Evolutionary conservation across 495 filamentous ascomycete genomes (phyloP).

Genomic region (Xylaria castorea): DNA sequence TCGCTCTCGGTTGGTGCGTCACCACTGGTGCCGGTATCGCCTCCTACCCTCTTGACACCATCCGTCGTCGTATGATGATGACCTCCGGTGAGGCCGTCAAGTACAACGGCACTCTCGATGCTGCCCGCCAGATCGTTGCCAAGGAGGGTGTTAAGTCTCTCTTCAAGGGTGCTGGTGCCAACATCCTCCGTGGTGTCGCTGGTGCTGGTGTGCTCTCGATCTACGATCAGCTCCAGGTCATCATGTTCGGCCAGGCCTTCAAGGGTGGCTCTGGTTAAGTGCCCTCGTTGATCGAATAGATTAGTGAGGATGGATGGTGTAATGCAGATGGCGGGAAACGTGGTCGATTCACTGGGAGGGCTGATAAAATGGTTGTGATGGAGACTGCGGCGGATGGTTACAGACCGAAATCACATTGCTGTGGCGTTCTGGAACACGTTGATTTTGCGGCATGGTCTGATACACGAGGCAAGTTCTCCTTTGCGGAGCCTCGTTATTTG

Average conservation of each 20-base stretch:
- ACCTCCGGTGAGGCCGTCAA: constrained; percentile 97
- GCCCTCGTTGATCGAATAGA: constrained; percentile 41
- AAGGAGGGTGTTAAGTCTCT: constrained; percentile 96
- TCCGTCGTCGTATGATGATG: constrained; percentile 99
- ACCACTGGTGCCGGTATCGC: constrained; percentile 99
- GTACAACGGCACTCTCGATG: constrained; percentile 95
- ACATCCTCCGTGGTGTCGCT: constrained; percentile 99
- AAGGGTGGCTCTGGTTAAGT: constrained; percentile 86
- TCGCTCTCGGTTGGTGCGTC: constrained; percentile 98
- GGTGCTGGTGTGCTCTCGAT: constrained; percentile 99
- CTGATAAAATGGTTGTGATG: constrained; percentile 45
- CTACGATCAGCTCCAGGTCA: constrained; percentile 98
- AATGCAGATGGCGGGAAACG: constrained; percentile 41
- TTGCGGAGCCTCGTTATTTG: constrained; percentile 39
- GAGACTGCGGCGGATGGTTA: constrained; percentile 46
- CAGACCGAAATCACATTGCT: constrained; percentile 52
- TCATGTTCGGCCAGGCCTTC: constrained; percentile 99
- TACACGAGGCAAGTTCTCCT: constrained; percentile 35
- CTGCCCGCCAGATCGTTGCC: constrained; percentile 92
- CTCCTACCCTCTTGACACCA: constrained; percentile 98
- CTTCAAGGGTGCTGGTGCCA: constrained; percentile 99
- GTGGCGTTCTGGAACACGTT: constrained; percentile 54
- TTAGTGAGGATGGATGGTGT: constrained; percentile 39
- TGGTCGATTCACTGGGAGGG: constrained; percentile 33
- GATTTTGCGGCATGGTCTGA: constrained; percentile 43